Evolutionary conservation across 2,329 filamentous ascomycete genomes (phyloP), one percentile per base, ranked within the genome.

Genomic region (Coniochaeta prunicola): DNA sequence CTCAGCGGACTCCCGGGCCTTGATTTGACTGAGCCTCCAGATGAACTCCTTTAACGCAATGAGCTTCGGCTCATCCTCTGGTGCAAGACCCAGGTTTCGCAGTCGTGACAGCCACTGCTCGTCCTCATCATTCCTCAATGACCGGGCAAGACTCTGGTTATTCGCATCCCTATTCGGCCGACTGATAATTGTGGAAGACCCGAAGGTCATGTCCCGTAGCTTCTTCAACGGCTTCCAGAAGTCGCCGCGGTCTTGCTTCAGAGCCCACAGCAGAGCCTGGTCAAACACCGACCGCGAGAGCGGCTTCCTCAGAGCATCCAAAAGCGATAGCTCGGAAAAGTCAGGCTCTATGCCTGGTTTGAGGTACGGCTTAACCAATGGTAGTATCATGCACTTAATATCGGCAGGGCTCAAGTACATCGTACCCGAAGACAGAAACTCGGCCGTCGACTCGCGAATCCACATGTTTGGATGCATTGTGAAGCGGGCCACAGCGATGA

Each of bases 381-480:
- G 94, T 55, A 89, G 77, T 33, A 97, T 77, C 61, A 96, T 89
- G 63, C 92, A 96, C 66, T 90, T 86, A 40, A 88, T 83, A 70
- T 97, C 93, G 3, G 93, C 91, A 24, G 83, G 76, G 0, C 90
- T 90, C 17, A 97, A 73, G 66, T 88, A 92, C 59, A 80, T 87
- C 1, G 90, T 87, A 1, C 90, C 85, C 58, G 89, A 85, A 3
- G 91, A 85, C 38, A 97, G 77, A 65, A 97, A 96, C 63, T 93
- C 87, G 8, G 89, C 84, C 2, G 93, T 88, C 10, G 93, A 90
- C 74, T 97, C 93, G 38, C 93, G 85, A 57, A 99, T 92, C 93
- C 94, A 99, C 9, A 91, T 78, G 65, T 96, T 97, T 0, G 94
- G 94, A 69, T 99, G 94, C 78, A 96, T 87, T 13, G 92, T 87